Base-by-base conservation (phyloP, 106 monocot species). In the Vanilla planifolia region DNA sequence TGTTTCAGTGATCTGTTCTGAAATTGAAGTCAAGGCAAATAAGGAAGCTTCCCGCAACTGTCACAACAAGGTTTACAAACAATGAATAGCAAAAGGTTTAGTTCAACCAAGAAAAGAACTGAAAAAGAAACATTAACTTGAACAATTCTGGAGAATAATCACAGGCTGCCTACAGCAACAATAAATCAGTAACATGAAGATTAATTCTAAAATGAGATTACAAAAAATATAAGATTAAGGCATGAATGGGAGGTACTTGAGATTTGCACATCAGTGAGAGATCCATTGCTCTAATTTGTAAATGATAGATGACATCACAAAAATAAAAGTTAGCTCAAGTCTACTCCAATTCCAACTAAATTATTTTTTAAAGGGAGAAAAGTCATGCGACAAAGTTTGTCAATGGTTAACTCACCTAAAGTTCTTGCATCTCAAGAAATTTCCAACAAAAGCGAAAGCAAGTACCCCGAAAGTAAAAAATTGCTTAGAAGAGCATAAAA, bases 11-110 rank as follows among this genome's bases (percentile, higher is more conserved):
- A 96, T 65, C 34, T 73, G 71, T 36, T 90, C 95, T 51, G 95
- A 81, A 46, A 91, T 13, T 60, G 90, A 81, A 58, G 59, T 69
- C 47, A 96, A 37, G 7, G 87, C 86, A 84, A 91, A 91, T 53
- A 91, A 71, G 32, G 80, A 74, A 66, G 95, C 95, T 72, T 96
- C 95, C 61, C 67, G 75, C 35, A 90, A 72, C 95, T 96, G 90
- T 46, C 60, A 69, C 40, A 58, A 69, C 17, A 53, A 37, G 23
- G 48, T 47, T 67, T 60, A 27, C 16, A 68, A 72, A 44, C 56
- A 33, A 76, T 13, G 29, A 29, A 26, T 28, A 59, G 26, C 57
- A 9, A 30, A 13, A 32, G 30, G 16, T 17, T 20, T 33, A 50
- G 26, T 53, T 53, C 29, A 53, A 32, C 15, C 2, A 53, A 17